Percentiles rank a stretch among this genome's conserved stretches.
Conservation (phyloP, 768 basidiomycete species). For the Rhizopogon sp. region DNA sequence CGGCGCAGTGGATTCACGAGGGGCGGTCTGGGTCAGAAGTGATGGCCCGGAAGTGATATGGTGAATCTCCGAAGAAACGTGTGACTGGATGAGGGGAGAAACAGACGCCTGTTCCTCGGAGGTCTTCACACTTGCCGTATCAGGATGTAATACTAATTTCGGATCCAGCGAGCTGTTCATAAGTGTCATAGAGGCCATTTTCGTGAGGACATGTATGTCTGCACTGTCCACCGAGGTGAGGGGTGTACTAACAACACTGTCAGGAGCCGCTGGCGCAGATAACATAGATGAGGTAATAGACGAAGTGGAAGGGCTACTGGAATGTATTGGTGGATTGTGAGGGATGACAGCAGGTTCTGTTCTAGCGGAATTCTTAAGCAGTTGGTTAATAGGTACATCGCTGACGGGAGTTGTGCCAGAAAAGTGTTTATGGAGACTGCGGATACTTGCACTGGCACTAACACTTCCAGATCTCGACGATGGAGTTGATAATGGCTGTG, state of each 20-base stretch:
- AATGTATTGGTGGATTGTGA: slow-evolving; percentile 19
- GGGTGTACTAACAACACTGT: slow-evolving; percentile 48
- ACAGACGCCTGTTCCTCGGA: slow-evolving; percentile 3
- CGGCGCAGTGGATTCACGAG: slow-evolving; percentile 18
- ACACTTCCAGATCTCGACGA: slow-evolving; percentile 26
- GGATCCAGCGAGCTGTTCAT: slow-evolving; percentile 3
- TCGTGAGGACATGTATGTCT: slow-evolving; percentile 35
- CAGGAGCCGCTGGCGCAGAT: slow-evolving; percentile 32
- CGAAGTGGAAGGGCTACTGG: slow-evolving; percentile 28
- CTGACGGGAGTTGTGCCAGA: slow-evolving; percentile 6
- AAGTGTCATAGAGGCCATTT: slow-evolving; percentile 22
- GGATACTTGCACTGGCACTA: slow-evolving; percentile 23
- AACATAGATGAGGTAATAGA: slow-evolving; percentile 47
- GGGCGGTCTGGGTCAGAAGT: slow-evolving; percentile 63
- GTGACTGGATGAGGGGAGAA: slow-evolving; percentile 22
- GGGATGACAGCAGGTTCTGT: slow-evolving; percentile 1
- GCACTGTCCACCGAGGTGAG: slow-evolving; percentile 41
- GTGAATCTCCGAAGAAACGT: slow-evolving; percentile 11
- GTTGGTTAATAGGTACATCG: slow-evolving; percentile 21
- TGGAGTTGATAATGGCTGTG: slow-evolving; percentile 69
- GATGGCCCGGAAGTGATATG: slow-evolving; percentile 39
- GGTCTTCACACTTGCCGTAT: neutral
- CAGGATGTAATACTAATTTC: neutral
- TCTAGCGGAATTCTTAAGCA: slow-evolving; percentile 3
- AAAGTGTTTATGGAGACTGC: slow-evolving; percentile 14